A percentile compares a stretch with the other conserved stretches of the same genome.
These are phyloP conservation scores for Chenopodium album DNA, from an alignment of 148 eudicot species.

Conservation along the genomic window DNA sequence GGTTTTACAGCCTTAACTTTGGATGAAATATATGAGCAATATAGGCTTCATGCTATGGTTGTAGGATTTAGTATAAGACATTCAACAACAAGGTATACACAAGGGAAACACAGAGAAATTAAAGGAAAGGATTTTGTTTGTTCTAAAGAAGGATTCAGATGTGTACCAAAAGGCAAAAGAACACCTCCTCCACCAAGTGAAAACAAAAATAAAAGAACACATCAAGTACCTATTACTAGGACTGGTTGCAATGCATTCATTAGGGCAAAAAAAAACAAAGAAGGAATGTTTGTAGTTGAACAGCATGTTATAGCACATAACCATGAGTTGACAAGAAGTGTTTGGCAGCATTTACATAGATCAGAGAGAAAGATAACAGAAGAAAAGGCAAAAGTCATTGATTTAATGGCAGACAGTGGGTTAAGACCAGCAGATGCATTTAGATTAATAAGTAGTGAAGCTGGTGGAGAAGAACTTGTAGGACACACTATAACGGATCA, in stretches of 20 bases:
- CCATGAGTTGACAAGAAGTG: neutral
- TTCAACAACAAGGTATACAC: too few relatives aligned
- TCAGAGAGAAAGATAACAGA: neutral
- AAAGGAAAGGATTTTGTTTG: too few relatives aligned
- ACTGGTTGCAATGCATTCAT: neutral
- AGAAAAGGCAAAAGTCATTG: neutral
- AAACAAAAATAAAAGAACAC: too few relatives aligned
- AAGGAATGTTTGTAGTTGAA: neutral
- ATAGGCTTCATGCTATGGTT: too few relatives aligned
- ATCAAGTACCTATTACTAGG: too few relatives aligned
- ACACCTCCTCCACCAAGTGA: too few relatives aligned
- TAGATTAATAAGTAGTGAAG: neutral
- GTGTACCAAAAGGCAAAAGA: too few relatives aligned
- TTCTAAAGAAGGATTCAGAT: too few relatives aligned
- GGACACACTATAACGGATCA: constrained; percentile 7
- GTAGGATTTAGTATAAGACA: too few relatives aligned
- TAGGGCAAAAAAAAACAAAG: neutral
- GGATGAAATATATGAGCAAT: too few relatives aligned
- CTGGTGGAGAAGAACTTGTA: neutral
- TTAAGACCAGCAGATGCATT: neutral
- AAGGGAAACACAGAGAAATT: too few relatives aligned
- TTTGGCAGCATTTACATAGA: neutral
- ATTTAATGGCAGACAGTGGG: neutral
- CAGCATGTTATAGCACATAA: neutral
- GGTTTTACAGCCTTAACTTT: too few relatives aligned